Base-by-base conservation (phyloP, 2,329 filamentous ascomycete genomes). In the Iodosphaeria phyllophila region DNA sequence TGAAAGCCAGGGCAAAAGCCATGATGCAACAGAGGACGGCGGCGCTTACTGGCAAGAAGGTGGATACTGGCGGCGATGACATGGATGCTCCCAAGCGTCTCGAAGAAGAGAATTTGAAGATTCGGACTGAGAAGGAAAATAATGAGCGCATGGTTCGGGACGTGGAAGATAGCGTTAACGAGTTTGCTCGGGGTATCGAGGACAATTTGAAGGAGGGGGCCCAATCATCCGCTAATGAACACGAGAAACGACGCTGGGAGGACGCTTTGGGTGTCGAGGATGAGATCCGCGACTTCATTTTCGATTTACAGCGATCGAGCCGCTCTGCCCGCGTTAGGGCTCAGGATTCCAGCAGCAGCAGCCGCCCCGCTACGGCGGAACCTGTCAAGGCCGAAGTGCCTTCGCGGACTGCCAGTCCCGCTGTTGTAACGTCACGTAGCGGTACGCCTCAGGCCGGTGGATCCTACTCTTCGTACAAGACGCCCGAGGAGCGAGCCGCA, bases 11-110 rank as follows among this genome's bases (percentile, higher is more conserved):
- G 37, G 86, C 89, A 16, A 92, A 84, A 53, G 86, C 86, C 19
- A 92, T 93, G 72, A 98, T 98, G 89, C 86, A 95, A 53, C 84
- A 92, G 42, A 76, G 89, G 30, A 84, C 89, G 36, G 89, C 89
- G 28, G 86, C 89, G 11, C 56, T 98, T 33, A 82, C 83, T 13
- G 89, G 89, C 29, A 82, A 75, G 48, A 83, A 84, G 43, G 56
- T 74, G 23, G 71, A 79, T 18, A 48, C 58, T 3, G 57, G 55
- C 22, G 65, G 74, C 31, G 79, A 91, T 35, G 75, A 84, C 33
- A 62, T 65, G 14, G 79, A 78, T 34, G 80, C 79, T 4, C 73
- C 83, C 23, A 78, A 82, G 51, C 71, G 89, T 17, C 51, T 95
- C 10, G 89, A 95, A 46, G 78, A 91, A 37, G 86, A 98, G 51